Evolutionary conservation across 306 rosid genomes (phyloP), one percentile per base, ranked within the genome.

Genomic region (Cucurbita argyrosperma): DNA sequence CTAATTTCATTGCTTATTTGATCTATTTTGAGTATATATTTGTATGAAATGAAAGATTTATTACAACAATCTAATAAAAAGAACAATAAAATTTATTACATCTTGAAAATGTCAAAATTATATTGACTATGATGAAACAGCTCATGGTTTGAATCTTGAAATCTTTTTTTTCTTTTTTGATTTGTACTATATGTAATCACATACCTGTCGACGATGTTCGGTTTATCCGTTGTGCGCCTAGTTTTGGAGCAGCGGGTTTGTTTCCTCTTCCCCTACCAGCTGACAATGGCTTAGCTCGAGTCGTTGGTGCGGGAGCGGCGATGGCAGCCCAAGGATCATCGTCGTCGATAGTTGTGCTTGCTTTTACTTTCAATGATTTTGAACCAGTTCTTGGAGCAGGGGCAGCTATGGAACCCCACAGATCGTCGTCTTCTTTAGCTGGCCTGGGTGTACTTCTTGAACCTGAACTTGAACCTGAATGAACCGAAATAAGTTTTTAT

Each of bases 251-350:
- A 63, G 92, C 83, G 0, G 97, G 86, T 86, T 85, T 94, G 45
- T 87, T 83, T 76, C 91, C 96, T 76, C 93, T 86, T 30, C 93
- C 93, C 80, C 91, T 76, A 47, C 91, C 92, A 58, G 83, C 69
- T 30, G 87, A 79, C 18, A 89, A 81, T 56, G 99, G 96, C 79
- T 82, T 90, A 75, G 89, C 99, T 85, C 77, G 88, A 4, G 97
- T 88, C 21, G 89, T 83, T 50, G 99, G 97, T 18, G 87, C 88
- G 39, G 99, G 99, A 75, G 99, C 96, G 56, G 99, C 99, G 77
- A 95, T 91, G 74, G 96, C 85, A 76, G 92, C 96, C 99, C 99
- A 95, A 16, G 96, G 99, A 81, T 95, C 99, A 77, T 89, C 96
- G 51, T 85, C 90, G 59, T 81, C 86, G 45, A 67, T 78, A 23